These are phyloP conservation scores for Fraxinus sp. DNA, from an alignment of 305 asterid species.

Conservation along the genomic window DNA sequence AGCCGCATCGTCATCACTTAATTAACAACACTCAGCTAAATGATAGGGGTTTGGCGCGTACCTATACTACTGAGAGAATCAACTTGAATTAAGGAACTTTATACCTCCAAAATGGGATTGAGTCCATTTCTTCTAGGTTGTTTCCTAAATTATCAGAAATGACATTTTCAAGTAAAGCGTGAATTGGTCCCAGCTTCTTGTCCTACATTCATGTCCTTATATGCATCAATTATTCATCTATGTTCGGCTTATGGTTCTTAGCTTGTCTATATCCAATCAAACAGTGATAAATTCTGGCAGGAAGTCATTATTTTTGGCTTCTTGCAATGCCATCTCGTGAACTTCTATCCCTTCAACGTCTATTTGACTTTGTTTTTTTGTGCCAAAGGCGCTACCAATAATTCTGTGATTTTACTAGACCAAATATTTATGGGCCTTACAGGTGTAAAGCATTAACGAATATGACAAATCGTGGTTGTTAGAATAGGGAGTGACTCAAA, in stretches of 20 bases:
- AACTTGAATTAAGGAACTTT: background rate
- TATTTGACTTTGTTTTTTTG: background rate
- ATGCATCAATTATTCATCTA: background rate
- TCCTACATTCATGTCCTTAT: conserved; percentile 1
- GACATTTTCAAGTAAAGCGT: background rate
- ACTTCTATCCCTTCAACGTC: background rate
- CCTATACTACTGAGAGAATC: background rate
- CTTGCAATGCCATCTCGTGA: conserved; percentile 34
- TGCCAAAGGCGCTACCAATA: background rate
- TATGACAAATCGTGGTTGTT: background rate
- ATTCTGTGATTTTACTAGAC: background rate
- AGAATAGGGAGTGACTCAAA: no score
- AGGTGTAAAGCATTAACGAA: background rate
- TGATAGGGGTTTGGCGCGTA: background rate
- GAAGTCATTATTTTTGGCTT: background rate
- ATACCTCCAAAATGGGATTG: background rate
- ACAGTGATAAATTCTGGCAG: background rate
- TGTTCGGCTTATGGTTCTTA: background rate
- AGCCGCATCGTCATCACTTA: background rate
- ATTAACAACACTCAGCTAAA: background rate
- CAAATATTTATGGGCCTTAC: background rate
- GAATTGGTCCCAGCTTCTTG: background rate
- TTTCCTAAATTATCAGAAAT: background rate
- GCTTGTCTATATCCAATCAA: background rate
- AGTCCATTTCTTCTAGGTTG: background rate